These are phyloP conservation scores for Colletotrichum costaricense DNA, from an alignment of 2,329 filamentous ascomycete genomes.

Conservation along the genomic window DNA sequence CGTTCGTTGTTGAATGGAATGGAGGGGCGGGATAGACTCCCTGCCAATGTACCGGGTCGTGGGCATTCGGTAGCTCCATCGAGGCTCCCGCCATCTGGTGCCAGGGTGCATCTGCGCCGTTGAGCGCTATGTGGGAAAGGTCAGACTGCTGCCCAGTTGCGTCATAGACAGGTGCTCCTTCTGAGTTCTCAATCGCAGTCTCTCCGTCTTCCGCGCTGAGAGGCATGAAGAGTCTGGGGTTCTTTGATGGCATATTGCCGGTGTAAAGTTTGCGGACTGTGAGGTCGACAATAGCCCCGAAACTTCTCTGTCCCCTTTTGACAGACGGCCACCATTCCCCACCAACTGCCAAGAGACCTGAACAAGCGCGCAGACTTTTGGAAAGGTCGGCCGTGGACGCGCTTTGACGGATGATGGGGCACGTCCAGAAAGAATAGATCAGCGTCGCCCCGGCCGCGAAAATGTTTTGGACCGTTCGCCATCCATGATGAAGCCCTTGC, in stretches of 20 bases:
- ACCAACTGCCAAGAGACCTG: slow-evolving; percentile 50
- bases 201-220: slow-evolving; percentile 5
- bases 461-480: slow-evolving; percentile 51
- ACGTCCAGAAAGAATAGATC: slow-evolving; percentile 52
- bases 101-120: slow-evolving; percentile 15
- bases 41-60: slow-evolving; percentile 18
- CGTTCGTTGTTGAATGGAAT: not conserved
- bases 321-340: slow-evolving; percentile 54
- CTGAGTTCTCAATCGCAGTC: not conserved
- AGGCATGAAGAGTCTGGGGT: slow-evolving; percentile 7
- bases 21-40: slow-evolving; percentile 8
- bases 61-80: not conserved
- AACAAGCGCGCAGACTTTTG: slow-evolving; percentile 44
- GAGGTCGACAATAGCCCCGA: slow-evolving; percentile 43
- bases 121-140: slow-evolving; percentile 1
- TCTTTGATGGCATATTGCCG: slow-evolving; percentile 27
- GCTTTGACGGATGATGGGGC: slow-evolving; percentile 39
- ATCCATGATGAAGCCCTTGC: slow-evolving; percentile 45
- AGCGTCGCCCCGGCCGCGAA: slow-evolving; percentile 51
- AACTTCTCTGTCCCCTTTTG: slow-evolving; percentile 45
- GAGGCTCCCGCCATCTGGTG: slow-evolving; percentile 11
- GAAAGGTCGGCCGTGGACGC: slow-evolving; percentile 35
- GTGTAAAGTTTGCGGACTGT: slow-evolving; percentile 39
- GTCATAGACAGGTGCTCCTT: not conserved
- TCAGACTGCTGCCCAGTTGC: not conserved